Base-by-base conservation (phyloP, 2,329 filamentous ascomycete genomes). In the Diaporthe caulivora region DNA sequence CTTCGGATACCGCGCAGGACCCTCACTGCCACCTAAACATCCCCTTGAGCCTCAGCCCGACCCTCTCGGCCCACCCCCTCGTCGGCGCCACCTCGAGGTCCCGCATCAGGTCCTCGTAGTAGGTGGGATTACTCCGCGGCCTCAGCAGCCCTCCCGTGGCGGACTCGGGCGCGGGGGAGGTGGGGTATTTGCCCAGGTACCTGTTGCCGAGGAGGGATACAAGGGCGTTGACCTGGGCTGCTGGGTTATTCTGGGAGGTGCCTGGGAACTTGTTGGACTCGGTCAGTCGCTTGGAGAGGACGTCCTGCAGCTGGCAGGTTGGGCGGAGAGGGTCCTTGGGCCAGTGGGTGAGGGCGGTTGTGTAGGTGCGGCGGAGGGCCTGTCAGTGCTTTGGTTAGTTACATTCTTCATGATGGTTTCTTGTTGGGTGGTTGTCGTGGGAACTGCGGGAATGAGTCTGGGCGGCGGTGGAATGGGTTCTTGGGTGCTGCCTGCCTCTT, bases 51-150 rank as follows among this genome's bases (percentile, higher is more conserved):
- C 86, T 86, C 79, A 92, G 88, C 74, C 84, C 81, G 65, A 90
- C 74, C 70, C 87, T 84, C 65, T 86, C 84, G 29, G 89, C 79
- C 83, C 86, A 90, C 10, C 86, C 87, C 72, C 91, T 83, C 53
- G 83, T 87, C 2, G 91, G 92, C 4, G 89, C 91, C 77, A 89
- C 89, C 47, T 92, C 89, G 31, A 93, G 86, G 80, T 93, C 92
- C 70, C 83, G 84, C 0, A 92, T 80, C 40, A 93, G 81, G 76
- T 92, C 88, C 26, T 84, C 80, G 78, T 92, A 93, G 80, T 93
- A 92, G 0, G 87, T 88, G 49, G 91, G 91, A 76, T 92, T 90
- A 78, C 89, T 91, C 79, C 86, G 86, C 18, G 92, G 91, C 70
- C 85, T 81, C 72, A 92, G 82, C 55, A 92, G 82, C 5, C 82